phyloP scores from a whole-genome alignment of 192 early-diverging fungal genomes.

The Coemansia sp. region DNA sequence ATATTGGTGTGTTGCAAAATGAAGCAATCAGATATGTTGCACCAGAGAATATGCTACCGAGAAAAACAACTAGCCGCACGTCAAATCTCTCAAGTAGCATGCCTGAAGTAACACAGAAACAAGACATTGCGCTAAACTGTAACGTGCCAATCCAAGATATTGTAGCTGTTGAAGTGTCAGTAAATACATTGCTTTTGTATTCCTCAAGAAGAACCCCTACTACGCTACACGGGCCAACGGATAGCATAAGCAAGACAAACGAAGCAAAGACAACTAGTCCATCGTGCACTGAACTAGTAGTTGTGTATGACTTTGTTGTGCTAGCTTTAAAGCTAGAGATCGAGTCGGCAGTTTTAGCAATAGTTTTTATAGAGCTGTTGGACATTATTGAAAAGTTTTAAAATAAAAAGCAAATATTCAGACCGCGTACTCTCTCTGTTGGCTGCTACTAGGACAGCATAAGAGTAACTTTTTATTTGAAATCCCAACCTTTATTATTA shows the following conservation, averaged over 20 bases:
- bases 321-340: no score
- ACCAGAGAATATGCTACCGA: slow-evolving; percentile 15
- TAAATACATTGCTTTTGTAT: slow-evolving; percentile 31
- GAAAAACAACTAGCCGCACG: slow-evolving; percentile 7
- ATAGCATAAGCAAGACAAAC: slow-evolving; percentile 35
- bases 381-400: no score
- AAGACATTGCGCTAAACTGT: slow-evolving; percentile 31
- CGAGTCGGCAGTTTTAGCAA: no score
- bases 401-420: no score
- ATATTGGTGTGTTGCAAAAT: slow-evolving; percentile 49
- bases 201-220: slow-evolving; percentile 33
- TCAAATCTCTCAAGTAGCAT: slow-evolving; percentile 28
- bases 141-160: slow-evolving; percentile 47
- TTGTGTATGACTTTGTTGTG: no score
- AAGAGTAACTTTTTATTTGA: no score
- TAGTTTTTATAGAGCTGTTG: no score
- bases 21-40: slow-evolving; percentile 25
- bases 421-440: no score
- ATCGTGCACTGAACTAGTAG: background rate
- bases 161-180: slow-evolving; percentile 19
- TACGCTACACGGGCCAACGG: slow-evolving; percentile 19
- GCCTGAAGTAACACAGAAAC: slow-evolving; percentile 29
- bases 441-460: no score
- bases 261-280: slow-evolving; percentile 20
- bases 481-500: no score